A percentile compares a stretch with the other conserved stretches of the same genome.
Conservation (phyloP, 257 asterid genomes). For the Ocimum tenuiflorum region DNA sequence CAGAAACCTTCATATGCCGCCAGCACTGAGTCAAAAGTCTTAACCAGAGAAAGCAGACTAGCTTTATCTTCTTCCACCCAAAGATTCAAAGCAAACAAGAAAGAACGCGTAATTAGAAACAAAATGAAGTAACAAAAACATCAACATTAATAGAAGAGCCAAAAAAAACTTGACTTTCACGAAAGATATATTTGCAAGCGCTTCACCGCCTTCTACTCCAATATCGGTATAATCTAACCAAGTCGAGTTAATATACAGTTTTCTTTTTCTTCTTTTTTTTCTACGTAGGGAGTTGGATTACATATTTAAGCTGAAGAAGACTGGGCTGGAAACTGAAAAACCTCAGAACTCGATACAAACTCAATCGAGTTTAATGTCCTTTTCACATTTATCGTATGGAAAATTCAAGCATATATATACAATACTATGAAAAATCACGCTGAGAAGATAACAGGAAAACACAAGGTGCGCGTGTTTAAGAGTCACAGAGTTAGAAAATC, state of each 20-base stretch:
- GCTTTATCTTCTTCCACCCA: slow-evolving; percentile 36
- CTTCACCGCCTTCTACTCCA: not conserved
- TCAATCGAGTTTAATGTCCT: not conserved
- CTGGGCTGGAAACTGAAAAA: not conserved
- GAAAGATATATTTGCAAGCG: not conserved
- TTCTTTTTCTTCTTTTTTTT: too few species aligned
- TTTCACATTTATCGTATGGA: not conserved
- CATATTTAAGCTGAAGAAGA: not conserved
- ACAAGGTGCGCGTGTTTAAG: not conserved
- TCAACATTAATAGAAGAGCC: slow-evolving; percentile 2
- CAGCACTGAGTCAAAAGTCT: slow-evolving; percentile 62
- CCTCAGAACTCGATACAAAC: not conserved
- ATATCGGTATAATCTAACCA: not conserved
- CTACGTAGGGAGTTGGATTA: too few species aligned
- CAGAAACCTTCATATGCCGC: slow-evolving; percentile 87
- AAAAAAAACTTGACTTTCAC: not conserved
- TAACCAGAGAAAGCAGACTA: slow-evolving; percentile 53
- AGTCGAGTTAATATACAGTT: not conserved
- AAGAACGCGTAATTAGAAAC: slow-evolving; percentile 12
- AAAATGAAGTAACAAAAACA: not conserved
- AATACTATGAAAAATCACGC: not conserved
- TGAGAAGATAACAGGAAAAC: not conserved
- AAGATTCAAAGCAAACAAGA: slow-evolving; percentile 1
- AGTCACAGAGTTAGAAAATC: not conserved
- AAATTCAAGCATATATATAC: not conserved